Evolutionary conservation across 495 filamentous ascomycete genomes (phyloP).

Genomic region (Penicillium longicatenatum): DNA sequence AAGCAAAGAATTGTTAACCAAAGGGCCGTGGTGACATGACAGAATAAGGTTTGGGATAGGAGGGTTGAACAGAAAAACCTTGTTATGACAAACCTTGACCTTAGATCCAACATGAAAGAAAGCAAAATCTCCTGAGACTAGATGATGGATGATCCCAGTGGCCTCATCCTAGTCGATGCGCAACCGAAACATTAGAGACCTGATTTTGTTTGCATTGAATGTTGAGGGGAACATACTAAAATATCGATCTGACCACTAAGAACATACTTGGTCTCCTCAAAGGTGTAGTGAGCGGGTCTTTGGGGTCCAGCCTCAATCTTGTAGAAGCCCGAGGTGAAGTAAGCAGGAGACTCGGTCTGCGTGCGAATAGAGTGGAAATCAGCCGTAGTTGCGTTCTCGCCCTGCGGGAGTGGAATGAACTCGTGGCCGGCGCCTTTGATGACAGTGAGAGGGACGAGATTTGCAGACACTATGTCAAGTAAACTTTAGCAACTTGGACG

Average conservation of each 20-base stretch:
- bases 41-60: background rate
- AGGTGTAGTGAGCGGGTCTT: conserved; percentile 30
- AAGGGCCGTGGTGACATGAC: no score
- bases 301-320: conserved; percentile 34
- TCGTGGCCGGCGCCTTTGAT: conserved; percentile 38
- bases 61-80: background rate
- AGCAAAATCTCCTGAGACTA: conserved; percentile 35
- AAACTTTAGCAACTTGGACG: background rate
- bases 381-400: conserved; percentile 32
- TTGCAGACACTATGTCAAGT: conserved; percentile 25
- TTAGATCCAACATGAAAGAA: conserved; percentile 39
- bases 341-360: conserved; percentile 29
- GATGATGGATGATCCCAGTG: conserved; percentile 34
- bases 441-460: conserved; percentile 32
- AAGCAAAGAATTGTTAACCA: conserved; percentile 11
- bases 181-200: background rate
- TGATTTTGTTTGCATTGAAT: background rate
- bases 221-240: conserved; percentile 21
- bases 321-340: conserved; percentile 36
- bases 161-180: conserved; percentile 30
- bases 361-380: conserved; percentile 37
- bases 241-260: conserved; percentile 35
- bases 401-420: conserved; percentile 31
- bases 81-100: conserved; percentile 26
- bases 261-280: conserved; percentile 36